A percentile compares a stretch with the other conserved stretches of the same genome.
Evolutionary conservation across 208 protist species (phyloP).

Genomic region (Paratrypanosoma confusum): DNA sequence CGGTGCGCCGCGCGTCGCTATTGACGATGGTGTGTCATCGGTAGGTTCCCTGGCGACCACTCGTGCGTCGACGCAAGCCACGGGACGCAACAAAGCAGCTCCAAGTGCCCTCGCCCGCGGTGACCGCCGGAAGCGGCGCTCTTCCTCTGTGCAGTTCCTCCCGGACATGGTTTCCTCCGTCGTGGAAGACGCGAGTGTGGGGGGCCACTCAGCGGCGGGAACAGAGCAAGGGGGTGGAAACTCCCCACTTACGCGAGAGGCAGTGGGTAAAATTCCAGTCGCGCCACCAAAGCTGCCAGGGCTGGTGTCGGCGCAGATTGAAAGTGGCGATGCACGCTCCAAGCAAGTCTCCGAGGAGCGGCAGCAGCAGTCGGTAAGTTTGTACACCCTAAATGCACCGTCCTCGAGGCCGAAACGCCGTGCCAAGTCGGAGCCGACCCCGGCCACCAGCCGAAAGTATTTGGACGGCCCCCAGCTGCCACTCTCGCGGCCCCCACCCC

Average conservation of each 20-base stretch:
- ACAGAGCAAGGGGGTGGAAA: background rate
- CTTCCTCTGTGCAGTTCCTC: constrained; percentile 54
- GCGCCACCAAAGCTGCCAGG: too few species aligned
- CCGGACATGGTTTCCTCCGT: constrained; percentile 13
- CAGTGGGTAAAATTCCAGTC: constrained; percentile 32
- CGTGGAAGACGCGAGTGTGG: constrained; percentile 1
- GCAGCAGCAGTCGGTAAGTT: constrained; percentile 14
- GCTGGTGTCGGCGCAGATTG: too few species aligned
- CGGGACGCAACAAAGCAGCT: background rate
- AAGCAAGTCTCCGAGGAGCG: background rate
- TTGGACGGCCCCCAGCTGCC: constrained; percentile 13
- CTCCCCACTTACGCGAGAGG: constrained; percentile 51
- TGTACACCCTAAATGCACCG: constrained; percentile 18
- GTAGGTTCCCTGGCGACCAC: constrained; percentile 26
- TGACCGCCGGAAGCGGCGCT: constrained; percentile 24
- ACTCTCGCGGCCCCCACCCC: constrained; percentile 33
- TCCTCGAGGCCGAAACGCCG: constrained; percentile 3
- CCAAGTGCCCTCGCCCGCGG: constrained; percentile 32
- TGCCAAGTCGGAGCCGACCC: constrained; percentile 23
- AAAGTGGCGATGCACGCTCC: too few species aligned
- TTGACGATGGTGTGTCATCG: constrained; percentile 73
- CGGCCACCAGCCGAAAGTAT: constrained; percentile 21
- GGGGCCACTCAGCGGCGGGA: background rate
- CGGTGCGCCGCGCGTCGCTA: constrained; percentile 19
- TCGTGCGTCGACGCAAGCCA: constrained; percentile 2